Evolutionary conservation across 2,329 filamentous ascomycete genomes (phyloP).

Genomic region (Aspergillus sp.): DNA sequence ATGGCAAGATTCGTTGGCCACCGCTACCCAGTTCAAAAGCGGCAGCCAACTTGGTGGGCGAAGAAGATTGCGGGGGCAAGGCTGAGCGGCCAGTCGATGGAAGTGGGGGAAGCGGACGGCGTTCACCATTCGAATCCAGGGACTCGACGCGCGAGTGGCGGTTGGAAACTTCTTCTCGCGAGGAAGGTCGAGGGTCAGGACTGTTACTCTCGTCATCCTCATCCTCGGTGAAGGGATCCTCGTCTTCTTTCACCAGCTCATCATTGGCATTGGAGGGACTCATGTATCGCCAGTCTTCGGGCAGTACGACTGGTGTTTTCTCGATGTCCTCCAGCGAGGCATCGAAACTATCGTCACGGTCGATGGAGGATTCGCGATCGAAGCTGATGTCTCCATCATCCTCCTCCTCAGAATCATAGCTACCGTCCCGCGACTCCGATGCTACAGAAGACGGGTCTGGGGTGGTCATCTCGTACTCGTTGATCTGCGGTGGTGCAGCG

Average conservation of each 20-base stretch:
- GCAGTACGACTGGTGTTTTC: conserved; percentile 96
- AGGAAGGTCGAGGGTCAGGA: conserved; percentile 52
- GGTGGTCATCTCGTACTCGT: conserved; percentile 97
- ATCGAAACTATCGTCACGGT: conserved; percentile 86
- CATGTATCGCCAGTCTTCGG: conserved; percentile 88
- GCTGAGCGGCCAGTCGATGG: conserved; percentile 48
- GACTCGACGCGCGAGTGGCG: conserved; percentile 64
- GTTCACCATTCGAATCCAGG: conserved; percentile 70
- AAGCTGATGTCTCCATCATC: conserved; percentile 62
- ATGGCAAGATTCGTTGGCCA: conserved; percentile 64
- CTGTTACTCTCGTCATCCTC: conserved; percentile 61
- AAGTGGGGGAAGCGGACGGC: conserved; percentile 80
- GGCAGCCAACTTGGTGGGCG: conserved; percentile 62
- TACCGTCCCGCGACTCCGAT: conserved; percentile 85
- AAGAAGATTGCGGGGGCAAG: conserved; percentile 46
- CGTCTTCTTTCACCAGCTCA: conserved; percentile 50
- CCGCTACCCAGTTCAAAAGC: conserved; percentile 68
- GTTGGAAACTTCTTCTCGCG: conserved; percentile 19
- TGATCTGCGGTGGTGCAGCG: conserved; percentile 84
- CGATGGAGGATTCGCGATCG: conserved; percentile 53
- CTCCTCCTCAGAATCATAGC: conserved; percentile 79
- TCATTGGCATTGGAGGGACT: conserved; percentile 60
- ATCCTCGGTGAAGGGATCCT: conserved; percentile 62
- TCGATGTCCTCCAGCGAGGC: conserved; percentile 91
- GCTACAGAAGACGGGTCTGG: conserved; percentile 91